These are phyloP conservation scores for Pythium phragmiticola DNA, from an alignment of 352 stramenopile species.

Conservation along the genomic window DNA sequence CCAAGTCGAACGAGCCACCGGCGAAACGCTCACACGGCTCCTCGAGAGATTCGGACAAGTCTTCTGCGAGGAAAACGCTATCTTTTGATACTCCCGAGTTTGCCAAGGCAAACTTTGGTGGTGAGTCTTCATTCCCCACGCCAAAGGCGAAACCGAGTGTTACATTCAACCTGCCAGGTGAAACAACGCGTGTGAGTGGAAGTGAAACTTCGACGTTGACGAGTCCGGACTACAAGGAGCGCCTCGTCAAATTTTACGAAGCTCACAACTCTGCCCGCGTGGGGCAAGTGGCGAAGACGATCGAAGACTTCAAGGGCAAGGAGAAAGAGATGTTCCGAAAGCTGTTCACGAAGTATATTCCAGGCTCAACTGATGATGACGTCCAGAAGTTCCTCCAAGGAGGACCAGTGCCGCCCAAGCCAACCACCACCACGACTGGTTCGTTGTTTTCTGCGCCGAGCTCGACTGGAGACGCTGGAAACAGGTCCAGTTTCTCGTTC, in stretches of 20 bases:
- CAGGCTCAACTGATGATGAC: slow-evolving; percentile 50
- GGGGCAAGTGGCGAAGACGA: slow-evolving; percentile 45
- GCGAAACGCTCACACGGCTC: slow-evolving; percentile 6
- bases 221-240: slow-evolving; percentile 40
- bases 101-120: neutral
- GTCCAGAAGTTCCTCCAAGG: slow-evolving; percentile 63
- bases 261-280: slow-evolving; percentile 56
- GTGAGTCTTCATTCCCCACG: slow-evolving; percentile 7
- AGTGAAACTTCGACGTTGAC: neutral
- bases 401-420: slow-evolving; percentile 49
- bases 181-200: slow-evolving; percentile 1
- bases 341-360: slow-evolving; percentile 64
- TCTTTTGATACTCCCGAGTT: slow-evolving; percentile 19
- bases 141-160: slow-evolving; percentile 23
- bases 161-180: slow-evolving; percentile 15
- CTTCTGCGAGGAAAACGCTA: slow-evolving; percentile 19
- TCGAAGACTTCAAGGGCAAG: slow-evolving; percentile 50
- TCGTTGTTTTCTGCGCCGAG: slow-evolving; percentile 12
- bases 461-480: neutral
- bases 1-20: slow-evolving; percentile 12
- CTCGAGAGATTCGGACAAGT: slow-evolving; percentile 7
- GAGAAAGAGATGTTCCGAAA: slow-evolving; percentile 61
- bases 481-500: slow-evolving; percentile 11
- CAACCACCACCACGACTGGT: slow-evolving; percentile 2
- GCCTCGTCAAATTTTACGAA: slow-evolving; percentile 65